Percentiles rank a stretch among this genome's conserved stretches.
Evolutionary conservation across 768 basidiomycete species (phyloP).

Genomic region (Lactarius hengduanensis): DNA sequence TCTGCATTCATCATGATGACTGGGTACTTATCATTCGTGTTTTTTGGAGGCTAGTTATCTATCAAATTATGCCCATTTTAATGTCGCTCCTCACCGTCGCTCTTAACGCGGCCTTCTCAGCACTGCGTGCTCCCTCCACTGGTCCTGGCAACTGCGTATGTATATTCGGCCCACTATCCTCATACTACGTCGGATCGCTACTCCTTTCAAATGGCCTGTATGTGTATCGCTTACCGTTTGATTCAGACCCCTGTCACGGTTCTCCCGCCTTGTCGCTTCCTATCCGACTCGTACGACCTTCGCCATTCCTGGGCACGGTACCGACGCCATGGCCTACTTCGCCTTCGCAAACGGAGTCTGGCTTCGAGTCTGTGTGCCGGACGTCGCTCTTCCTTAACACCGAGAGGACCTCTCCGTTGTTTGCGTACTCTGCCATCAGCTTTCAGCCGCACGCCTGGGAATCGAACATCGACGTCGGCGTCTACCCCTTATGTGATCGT

Average conservation of each 20-base stretch:
- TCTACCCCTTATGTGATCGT: conserved; percentile 4
- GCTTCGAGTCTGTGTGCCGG: conserved; percentile 9
- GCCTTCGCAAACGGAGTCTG: conserved; percentile 17
- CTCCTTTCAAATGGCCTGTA: neutral
- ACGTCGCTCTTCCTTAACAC: conserved; percentile 11
- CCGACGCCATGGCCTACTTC: neutral
- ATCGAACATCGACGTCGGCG: conserved; percentile 10
- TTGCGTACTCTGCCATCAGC: neutral
- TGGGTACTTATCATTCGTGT: too few relatives aligned
- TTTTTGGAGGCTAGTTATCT: too few relatives aligned
- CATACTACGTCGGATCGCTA: neutral
- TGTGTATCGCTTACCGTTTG: neutral
- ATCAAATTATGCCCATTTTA: too few relatives aligned
- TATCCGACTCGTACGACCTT: neutral
- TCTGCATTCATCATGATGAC: too few relatives aligned
- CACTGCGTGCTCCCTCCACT: too few relatives aligned
- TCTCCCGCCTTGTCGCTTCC: neutral
- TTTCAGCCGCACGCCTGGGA: neutral
- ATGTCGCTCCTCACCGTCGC: too few relatives aligned
- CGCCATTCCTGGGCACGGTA: too few relatives aligned
- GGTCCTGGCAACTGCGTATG: too few relatives aligned
- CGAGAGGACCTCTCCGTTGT: conserved; percentile 14
- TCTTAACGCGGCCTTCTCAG: too few relatives aligned
- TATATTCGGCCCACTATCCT: neutral
- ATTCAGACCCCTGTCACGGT: too few relatives aligned